Conservation (phyloP, 2,329 filamentous ascomycete genomes). For the Ascosphaera acerosa region DNA sequence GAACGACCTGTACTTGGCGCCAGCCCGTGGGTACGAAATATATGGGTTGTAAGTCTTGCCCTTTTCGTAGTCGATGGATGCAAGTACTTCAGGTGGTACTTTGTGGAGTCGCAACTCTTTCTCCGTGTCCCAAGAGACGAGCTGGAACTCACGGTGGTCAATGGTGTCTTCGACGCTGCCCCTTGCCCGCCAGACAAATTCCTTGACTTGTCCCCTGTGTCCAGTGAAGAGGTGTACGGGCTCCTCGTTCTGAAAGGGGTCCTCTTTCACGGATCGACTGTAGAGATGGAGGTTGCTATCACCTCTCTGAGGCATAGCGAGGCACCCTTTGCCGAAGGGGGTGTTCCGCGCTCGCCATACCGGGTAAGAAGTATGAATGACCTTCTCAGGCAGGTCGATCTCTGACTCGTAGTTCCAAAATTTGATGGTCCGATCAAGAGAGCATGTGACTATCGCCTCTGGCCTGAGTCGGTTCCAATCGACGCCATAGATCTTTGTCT, state of each 20-base stretch:
- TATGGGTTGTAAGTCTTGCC: conserved; percentile 38
- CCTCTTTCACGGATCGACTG: conserved; percentile 30
- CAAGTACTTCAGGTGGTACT: conserved; percentile 37
- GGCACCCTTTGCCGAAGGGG: conserved; percentile 60
- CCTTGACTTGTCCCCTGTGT: conserved; percentile 46
- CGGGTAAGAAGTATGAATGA: conserved; percentile 61
- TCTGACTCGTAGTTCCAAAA: conserved; percentile 61
- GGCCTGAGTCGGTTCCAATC: conserved; percentile 70
- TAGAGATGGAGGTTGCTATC: conserved; percentile 70
- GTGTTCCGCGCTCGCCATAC: conserved; percentile 82
- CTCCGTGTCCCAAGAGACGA: conserved; percentile 82
- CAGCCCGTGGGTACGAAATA: conserved; percentile 53
- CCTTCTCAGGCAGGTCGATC: conserved; percentile 40
- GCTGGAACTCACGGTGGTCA: conserved; percentile 71
- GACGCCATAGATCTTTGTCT: conserved; percentile 81
- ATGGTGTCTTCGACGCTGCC: conserved; percentile 41
- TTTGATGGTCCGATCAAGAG: conserved; percentile 75
- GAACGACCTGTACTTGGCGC: conserved; percentile 66
- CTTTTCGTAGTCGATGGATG: conserved; percentile 46
- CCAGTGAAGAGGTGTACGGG: conserved; percentile 28
- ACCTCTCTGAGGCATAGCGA: conserved; percentile 81
- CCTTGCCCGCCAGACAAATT: conserved; percentile 71
- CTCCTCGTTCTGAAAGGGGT: conserved; percentile 8
- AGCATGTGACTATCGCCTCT: conserved; percentile 60
- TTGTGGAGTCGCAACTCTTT: conserved; percentile 57